A percentile compares a stretch with the other conserved stretches of the same genome.
phyloP scores from a whole-genome alignment of 1,284 basidiomycete species.

The Pseudozyma thailandica region DNA sequence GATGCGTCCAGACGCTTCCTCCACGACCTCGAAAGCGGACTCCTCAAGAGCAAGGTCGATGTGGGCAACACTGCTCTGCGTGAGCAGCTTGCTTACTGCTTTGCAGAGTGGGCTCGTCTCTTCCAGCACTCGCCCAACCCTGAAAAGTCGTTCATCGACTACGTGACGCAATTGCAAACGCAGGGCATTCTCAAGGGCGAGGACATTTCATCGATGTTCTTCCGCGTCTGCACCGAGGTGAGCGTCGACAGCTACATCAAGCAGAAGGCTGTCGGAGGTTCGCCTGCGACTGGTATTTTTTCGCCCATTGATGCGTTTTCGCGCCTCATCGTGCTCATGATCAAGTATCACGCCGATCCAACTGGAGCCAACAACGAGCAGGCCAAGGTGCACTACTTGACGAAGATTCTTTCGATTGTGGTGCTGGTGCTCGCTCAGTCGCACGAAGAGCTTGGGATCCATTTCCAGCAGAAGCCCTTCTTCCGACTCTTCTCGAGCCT shows the following conservation, averaged over 20 bases:
- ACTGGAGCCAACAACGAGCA: constrained; percentile 85
- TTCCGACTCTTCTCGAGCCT: constrained; percentile 98
- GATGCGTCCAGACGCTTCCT: constrained; percentile 76
- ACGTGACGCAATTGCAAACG: constrained; percentile 93
- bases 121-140: constrained; percentile 89
- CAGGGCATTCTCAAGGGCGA: constrained; percentile 96
- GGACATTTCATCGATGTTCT: constrained; percentile 96
- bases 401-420: constrained; percentile 97
- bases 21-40: constrained; percentile 74
- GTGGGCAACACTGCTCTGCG: constrained; percentile 67
- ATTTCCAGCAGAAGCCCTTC: constrained; percentile 97
- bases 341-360: constrained; percentile 98
- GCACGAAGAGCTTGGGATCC: constrained; percentile 89
- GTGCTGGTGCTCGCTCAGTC: constrained; percentile 93
- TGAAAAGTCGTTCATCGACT: constrained; percentile 96
- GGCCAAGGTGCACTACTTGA: constrained; percentile 94
- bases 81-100: constrained; percentile 73
- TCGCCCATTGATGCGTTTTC: constrained; percentile 95
- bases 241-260: constrained; percentile 92
- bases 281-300: constrained; percentile 77
- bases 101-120: constrained; percentile 88
- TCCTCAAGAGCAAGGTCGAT: constrained; percentile 67
- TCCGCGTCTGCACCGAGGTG: constrained; percentile 95
- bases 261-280: constrained; percentile 81
- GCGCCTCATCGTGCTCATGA: constrained; percentile 93